Conservation (phyloP, 495 filamentous ascomycete genomes). For the Annulohypoxylon stygium region DNA sequence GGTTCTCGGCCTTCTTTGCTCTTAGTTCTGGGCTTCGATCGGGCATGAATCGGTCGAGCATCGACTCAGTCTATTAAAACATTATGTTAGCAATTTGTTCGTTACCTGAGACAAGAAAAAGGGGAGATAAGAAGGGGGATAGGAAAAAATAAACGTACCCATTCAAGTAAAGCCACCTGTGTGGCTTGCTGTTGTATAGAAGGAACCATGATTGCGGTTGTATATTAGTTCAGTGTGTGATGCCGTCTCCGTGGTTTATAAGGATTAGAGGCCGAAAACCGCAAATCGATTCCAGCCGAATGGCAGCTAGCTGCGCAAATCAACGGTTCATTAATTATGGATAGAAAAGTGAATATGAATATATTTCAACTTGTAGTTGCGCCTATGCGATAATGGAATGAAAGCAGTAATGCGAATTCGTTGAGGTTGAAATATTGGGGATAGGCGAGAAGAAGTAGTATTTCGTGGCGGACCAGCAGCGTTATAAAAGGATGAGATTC, state of each 20-base stretch:
- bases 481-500: slow-evolving; percentile 15
- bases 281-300: slow-evolving; percentile 13
- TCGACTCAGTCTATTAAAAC: slow-evolving; percentile 45
- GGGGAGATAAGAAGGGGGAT: slow-evolving; percentile 1
- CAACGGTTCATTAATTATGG: slow-evolving; percentile 4
- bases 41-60: slow-evolving; percentile 42
- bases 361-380: slow-evolving; percentile 3
- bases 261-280: slow-evolving; percentile 35
- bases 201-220: slow-evolving; percentile 44
- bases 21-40: slow-evolving; percentile 48
- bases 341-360: background rate
- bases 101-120: slow-evolving; percentile 12
- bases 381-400: background rate
- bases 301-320: slow-evolving; percentile 32
- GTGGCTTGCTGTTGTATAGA: slow-evolving; percentile 47
- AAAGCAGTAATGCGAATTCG: slow-evolving; percentile 8
- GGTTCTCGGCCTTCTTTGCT: slow-evolving; percentile 62
- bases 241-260: slow-evolving; percentile 25
- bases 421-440: slow-evolving; percentile 13
- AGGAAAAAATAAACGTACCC: slow-evolving; percentile 50
- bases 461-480: slow-evolving; percentile 23
- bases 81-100: slow-evolving; percentile 34
- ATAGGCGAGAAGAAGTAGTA: slow-evolving; percentile 16
- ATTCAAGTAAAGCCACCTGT: slow-evolving; percentile 61
- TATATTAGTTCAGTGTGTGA: slow-evolving; percentile 18